phyloP scores from a whole-genome alignment of 495 filamentous ascomycete species.

The Cercophora scortea region DNA sequence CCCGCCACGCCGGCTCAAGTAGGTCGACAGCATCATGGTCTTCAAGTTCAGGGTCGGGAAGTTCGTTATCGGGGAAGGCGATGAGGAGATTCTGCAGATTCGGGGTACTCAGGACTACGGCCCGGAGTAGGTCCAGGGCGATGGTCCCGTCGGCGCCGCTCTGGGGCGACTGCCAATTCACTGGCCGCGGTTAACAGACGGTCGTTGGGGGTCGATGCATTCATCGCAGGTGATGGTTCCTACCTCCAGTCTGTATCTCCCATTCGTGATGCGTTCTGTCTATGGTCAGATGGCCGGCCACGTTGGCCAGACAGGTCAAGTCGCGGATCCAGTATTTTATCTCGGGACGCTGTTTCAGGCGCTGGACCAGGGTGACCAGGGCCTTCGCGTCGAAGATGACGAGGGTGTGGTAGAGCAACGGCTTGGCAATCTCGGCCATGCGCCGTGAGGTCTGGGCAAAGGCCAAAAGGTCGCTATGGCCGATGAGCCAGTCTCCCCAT shows the following conservation, averaged over 20 bases:
- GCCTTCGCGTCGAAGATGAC: constrained; percentile 15
- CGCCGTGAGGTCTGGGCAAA: constrained; percentile 23
- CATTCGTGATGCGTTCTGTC: constrained; percentile 10
- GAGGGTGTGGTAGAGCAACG: constrained; percentile 23
- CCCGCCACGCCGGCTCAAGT: constrained; percentile 1
- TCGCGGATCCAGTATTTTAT: constrained; percentile 21
- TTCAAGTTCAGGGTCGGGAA: not conserved
- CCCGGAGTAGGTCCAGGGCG: constrained; percentile 15
- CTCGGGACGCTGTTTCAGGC: constrained; percentile 11
- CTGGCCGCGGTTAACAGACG: constrained; percentile 13
- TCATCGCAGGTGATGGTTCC: not conserved
- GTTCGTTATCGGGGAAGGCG: constrained; percentile 20
- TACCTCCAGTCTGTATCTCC: constrained; percentile 19
- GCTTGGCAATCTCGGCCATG: constrained; percentile 23
- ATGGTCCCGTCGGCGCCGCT: constrained; percentile 3
- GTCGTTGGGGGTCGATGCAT: constrained; percentile 1
- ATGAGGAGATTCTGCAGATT: constrained; percentile 19
- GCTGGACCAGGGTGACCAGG: constrained; percentile 16
- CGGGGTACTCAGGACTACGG: constrained; percentile 13
- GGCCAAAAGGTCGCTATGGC: constrained; percentile 15
- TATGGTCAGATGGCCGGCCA: constrained; percentile 10
- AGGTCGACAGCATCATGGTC: constrained; percentile 4
- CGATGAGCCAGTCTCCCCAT: constrained; percentile 18
- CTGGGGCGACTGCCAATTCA: constrained; percentile 5
- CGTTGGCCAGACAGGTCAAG: constrained; percentile 20